Conservation (phyloP, 2,329 filamentous ascomycete species). For the Penicillium sp. region DNA sequence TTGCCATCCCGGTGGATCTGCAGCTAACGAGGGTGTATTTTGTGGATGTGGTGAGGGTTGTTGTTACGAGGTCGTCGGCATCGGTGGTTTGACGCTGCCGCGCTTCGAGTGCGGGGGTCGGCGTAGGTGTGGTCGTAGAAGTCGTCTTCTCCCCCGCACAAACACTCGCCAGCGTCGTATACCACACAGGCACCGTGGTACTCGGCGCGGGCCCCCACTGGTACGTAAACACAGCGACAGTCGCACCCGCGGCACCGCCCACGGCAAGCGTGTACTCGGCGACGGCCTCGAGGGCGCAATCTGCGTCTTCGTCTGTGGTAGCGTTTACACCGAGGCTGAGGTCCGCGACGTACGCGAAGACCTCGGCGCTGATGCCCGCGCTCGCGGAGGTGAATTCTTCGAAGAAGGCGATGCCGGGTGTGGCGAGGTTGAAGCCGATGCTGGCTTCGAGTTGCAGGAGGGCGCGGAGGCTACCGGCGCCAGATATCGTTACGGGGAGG, state of each 20-base stretch:
- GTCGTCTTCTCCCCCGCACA: conserved; percentile 4
- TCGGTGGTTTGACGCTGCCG: background rate
- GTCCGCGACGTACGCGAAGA: conserved; percentile 15
- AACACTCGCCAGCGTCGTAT: conserved; percentile 15
- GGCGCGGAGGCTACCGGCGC: conserved; percentile 10
- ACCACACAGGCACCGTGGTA: conserved; percentile 13
- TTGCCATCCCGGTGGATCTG: background rate
- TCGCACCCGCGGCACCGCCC: conserved; percentile 13
- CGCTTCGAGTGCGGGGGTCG: too few species aligned
- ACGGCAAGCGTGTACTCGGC: conserved; percentile 16
- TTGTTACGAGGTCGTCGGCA: background rate
- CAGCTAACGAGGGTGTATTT: conserved; percentile 11
- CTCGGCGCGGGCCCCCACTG: conserved; percentile 13
- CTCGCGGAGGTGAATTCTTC: background rate
- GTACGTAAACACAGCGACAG: conserved; percentile 14
- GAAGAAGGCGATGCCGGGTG: background rate
- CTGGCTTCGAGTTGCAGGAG: conserved; percentile 12
- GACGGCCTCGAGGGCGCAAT: conserved; percentile 9
- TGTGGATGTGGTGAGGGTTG: background rate
- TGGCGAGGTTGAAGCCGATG: conserved; percentile 8
- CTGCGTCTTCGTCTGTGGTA: background rate
- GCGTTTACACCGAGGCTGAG: conserved; percentile 5
- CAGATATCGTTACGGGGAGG: conserved; percentile 9
- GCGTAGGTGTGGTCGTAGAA: background rate
- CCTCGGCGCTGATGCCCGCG: conserved; percentile 5